Conservation (phyloP, 2,329 filamentous ascomycete genomes). For the Tolypocladium tundrense region DNA sequence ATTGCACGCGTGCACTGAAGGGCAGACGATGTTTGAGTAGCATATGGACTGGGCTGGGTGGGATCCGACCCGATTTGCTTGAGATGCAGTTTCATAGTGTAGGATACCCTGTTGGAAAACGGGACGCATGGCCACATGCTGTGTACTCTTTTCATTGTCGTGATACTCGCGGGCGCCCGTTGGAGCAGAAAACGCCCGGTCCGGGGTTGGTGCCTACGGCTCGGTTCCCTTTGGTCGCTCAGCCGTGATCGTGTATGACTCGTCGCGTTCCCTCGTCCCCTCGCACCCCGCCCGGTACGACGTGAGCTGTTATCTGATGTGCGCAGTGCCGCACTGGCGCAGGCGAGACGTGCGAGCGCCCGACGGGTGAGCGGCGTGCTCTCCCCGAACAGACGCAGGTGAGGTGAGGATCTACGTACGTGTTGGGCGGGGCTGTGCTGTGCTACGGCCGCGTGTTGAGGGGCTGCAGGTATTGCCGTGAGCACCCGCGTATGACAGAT, state of each 20-base stretch:
- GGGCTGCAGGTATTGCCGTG: not conserved
- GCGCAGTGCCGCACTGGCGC: not conserved
- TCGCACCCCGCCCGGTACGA: not conserved
- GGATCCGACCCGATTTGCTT: not conserved
- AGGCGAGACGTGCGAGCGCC: not conserved
- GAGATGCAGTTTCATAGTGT: not conserved
- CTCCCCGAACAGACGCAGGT: not conserved
- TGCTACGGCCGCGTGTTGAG: not conserved
- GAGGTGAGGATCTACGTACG: not conserved
- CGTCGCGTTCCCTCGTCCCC: too few relatives aligned
- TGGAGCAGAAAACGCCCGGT: not conserved
- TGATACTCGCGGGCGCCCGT: not conserved
- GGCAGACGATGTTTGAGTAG: not conserved
- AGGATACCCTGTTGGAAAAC: not conserved
- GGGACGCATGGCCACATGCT: not conserved
- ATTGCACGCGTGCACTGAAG: not conserved
- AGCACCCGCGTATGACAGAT: not conserved
- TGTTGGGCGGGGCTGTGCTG: not conserved
- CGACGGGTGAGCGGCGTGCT: not conserved
- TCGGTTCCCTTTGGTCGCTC: not conserved
- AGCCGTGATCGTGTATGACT: not conserved
- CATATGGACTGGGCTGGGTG: not conserved
- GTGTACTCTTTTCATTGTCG: not conserved
- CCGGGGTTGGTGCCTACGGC: not conserved
- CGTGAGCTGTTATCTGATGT: not conserved